Conservation (phyloP, 768 basidiomycete species). For the Porphyrellus cyaneotinctus region DNA sequence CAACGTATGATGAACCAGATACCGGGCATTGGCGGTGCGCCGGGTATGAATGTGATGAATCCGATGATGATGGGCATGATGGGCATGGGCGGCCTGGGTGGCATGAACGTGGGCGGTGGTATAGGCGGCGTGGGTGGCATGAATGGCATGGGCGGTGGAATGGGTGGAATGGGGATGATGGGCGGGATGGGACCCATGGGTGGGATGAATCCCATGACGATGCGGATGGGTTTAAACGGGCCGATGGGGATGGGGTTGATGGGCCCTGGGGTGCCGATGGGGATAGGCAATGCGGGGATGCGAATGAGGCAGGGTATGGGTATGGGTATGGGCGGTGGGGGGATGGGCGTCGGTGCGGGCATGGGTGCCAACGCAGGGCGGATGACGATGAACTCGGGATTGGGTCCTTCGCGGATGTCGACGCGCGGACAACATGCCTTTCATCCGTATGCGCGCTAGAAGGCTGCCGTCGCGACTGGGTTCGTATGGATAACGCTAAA, state of each 20-base stretch:
- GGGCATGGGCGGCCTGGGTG: conserved; percentile 42
- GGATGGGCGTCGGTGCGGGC: conserved; percentile 33
- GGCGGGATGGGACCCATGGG: conserved; percentile 26
- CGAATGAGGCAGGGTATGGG: conserved; percentile 38
- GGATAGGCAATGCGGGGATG: conserved; percentile 32
- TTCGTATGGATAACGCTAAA: neutral
- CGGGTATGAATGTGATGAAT: conserved; percentile 49
- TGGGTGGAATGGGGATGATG: conserved; percentile 38
- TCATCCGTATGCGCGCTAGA: conserved; percentile 59
- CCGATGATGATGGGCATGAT: conserved; percentile 46
- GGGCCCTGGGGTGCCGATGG: conserved; percentile 15
- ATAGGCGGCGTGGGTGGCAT: conserved; percentile 41
- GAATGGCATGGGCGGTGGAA: conserved; percentile 23
- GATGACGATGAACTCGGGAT: conserved; percentile 39
- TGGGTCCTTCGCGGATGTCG: conserved; percentile 47
- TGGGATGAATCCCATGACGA: conserved; percentile 33
- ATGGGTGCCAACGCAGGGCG: conserved; percentile 35
- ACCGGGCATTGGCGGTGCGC: conserved; percentile 43
- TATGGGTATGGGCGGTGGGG: conserved; percentile 37
- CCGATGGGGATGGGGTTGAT: conserved; percentile 41
- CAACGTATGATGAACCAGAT: conserved; percentile 38
- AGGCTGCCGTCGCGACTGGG: neutral
- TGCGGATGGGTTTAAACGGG: conserved; percentile 31
- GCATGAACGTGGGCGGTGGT: conserved; percentile 27
- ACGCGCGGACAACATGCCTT: conserved; percentile 56